Evolutionary conservation across 257 asterid genomes (phyloP).

Genomic region (Fraxinus americana): DNA sequence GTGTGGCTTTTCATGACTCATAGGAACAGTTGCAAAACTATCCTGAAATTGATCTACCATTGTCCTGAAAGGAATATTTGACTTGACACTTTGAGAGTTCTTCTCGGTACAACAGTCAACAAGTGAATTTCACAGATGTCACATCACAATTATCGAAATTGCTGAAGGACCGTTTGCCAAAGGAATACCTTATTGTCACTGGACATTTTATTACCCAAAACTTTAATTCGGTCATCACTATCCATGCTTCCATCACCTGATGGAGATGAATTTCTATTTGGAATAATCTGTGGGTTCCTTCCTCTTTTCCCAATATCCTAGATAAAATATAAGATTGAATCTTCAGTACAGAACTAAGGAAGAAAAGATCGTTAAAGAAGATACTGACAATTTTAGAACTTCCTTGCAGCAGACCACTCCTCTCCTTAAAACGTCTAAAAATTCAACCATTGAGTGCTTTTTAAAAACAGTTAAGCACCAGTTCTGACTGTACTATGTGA

Average conservation of each 20-base stretch:
- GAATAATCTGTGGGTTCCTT: slow-evolving; percentile 28
- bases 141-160: slow-evolving; percentile 25
- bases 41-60: slow-evolving; percentile 84
- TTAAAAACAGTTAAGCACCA: slow-evolving; percentile 29
- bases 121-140: slow-evolving; percentile 21
- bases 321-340: slow-evolving; percentile 14
- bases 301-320: slow-evolving; percentile 41
- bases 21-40: slow-evolving; percentile 54
- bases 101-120: slow-evolving; percentile 41
- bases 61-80: slow-evolving; percentile 44
- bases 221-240: slow-evolving; percentile 49
- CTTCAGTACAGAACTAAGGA: slow-evolving; percentile 11
- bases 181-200: slow-evolving; percentile 58
- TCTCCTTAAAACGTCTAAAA: slow-evolving; percentile 59
- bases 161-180: slow-evolving; percentile 24
- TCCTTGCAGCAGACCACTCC: slow-evolving; percentile 40
- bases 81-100: slow-evolving; percentile 36
- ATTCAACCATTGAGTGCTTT: slow-evolving; percentile 68
- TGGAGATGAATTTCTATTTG: slow-evolving; percentile 32
- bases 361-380: slow-evolving; percentile 22
- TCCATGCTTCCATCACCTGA: slow-evolving; percentile 43
- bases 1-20: slow-evolving; percentile 34
- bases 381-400: slow-evolving; percentile 51
- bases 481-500: slow-evolving; percentile 37
- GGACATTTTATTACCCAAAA: slow-evolving; percentile 40